Evolutionary conservation across 495 filamentous ascomycete genomes (phyloP), one percentile per base, ranked within the genome.

Genomic region (Pyrenula aspistea): DNA sequence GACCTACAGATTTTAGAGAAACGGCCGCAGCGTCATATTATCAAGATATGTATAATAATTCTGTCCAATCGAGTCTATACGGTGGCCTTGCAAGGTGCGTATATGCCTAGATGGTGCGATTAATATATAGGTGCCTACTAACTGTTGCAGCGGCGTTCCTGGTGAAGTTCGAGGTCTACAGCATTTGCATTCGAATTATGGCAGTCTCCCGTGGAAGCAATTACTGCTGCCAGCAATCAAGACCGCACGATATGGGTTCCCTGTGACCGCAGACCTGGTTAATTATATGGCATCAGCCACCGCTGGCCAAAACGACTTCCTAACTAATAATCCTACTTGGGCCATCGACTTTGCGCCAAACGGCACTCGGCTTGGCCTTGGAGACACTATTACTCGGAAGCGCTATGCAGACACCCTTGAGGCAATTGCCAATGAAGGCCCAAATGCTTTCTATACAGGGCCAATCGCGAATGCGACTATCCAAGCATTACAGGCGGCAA

Each of bases 291-390:
- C 71, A 4, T 62, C 63, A 12, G 73, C 73, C 1, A 65, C 71
- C 2, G 64, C 60, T 2, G 58, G 60, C 51, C 64, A 62, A 2
- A 64, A 69, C 25, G 75, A 88, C 55, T 94, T 95, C 60, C 68
- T 95, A 0, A 73, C 80, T 0, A 73, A 83, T 0, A 79, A 95
- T 56, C 86, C 87, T 0, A 76, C 78, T 0, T 96, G 88, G 85
- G 88, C 90, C 2, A 63, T 86, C 21, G 91, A 96, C 59, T 96
- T 95, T 67, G 90, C 91, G 12, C 91, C 91, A 0, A 84, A 91
- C 55, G 86, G 86, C 2, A 85, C 78, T 0, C 71, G 86, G 1
- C 62, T 95, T 0, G 74, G 76, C 11, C 65, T 90, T 10, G 86
- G 85, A 11, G 89, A 95, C 42, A 84, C 68, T 0, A 87, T 96